Evolutionary conservation across 1,284 basidiomycete species (phyloP).

Genomic region (Sporisorium iseilematis-ciliati): DNA sequence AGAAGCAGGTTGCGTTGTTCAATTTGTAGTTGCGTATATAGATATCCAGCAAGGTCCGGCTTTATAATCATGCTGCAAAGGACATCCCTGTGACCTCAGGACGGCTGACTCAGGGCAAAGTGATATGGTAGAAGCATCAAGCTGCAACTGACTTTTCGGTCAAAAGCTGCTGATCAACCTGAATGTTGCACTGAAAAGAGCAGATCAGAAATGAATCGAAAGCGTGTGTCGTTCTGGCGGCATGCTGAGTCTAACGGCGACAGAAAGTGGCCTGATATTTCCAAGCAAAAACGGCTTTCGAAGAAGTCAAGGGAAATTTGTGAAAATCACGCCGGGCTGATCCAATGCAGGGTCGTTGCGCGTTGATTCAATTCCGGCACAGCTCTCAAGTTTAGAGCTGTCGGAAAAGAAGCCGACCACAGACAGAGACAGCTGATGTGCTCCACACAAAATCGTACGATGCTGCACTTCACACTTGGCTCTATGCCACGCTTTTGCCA

Average conservation of each 20-base stretch:
- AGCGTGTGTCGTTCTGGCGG: neutral
- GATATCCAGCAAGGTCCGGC: neutral
- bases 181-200: neutral
- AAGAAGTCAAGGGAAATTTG: neutral
- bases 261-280: slow-evolving; percentile 20
- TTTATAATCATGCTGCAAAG: too few species aligned
- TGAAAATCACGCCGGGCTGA: slow-evolving; percentile 8
- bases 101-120: too few species aligned
- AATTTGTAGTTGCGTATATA: neutral
- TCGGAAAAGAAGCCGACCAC: slow-evolving; percentile 4
- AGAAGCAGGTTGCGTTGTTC: slow-evolving; percentile 19
- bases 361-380: neutral
- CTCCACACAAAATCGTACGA: slow-evolving; percentile 41
- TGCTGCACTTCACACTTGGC: slow-evolving; percentile 9
- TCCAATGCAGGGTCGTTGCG: slow-evolving; percentile 2
- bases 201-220: neutral
- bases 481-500: slow-evolving; percentile 5
- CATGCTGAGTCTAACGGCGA: neutral
- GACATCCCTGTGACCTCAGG: too few species aligned
- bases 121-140: too few species aligned
- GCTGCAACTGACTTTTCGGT: too few species aligned
- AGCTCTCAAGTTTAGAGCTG: slow-evolving; percentile 2
- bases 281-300: slow-evolving; percentile 2
- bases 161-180: too few species aligned
- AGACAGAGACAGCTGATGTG: neutral